These are phyloP conservation scores for Noccaea bulbosa DNA, from an alignment of 345 rosid species.

Conservation along the genomic window DNA sequence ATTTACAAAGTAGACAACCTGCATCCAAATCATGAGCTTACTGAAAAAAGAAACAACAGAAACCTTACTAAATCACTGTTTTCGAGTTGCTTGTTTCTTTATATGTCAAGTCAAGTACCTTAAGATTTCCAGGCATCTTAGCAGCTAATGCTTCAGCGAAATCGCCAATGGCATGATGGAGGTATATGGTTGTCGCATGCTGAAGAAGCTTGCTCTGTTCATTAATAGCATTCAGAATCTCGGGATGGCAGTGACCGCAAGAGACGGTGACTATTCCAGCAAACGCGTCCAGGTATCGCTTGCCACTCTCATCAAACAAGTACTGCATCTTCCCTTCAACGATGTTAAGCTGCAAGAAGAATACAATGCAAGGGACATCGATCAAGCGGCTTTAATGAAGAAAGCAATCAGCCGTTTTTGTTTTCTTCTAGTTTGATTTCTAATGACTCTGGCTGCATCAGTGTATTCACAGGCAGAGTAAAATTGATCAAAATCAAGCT, in stretches of 20 bases:
- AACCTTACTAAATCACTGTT: background rate
- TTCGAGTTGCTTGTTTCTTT: background rate
- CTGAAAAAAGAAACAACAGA: slow-evolving; percentile 20
- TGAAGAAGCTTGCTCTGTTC: slow-evolving; percentile 91
- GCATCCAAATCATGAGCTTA: slow-evolving; percentile 38
- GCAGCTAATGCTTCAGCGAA: slow-evolving; percentile 90
- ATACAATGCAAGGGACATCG: background rate
- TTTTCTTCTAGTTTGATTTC: too few relatives aligned
- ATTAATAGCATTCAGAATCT: slow-evolving; percentile 62
- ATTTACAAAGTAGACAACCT: slow-evolving; percentile 94
- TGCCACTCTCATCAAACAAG: slow-evolving; percentile 81
- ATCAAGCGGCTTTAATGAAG: background rate
- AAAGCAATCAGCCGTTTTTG: background rate
- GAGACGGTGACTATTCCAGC: slow-evolving; percentile 95
- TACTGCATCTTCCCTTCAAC: slow-evolving; percentile 99
- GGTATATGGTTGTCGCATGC: slow-evolving; percentile 86
- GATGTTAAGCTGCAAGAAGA: slow-evolving; percentile 64
- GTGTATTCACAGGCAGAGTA: background rate
- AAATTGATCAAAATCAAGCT: slow-evolving; percentile 5
- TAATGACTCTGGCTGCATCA: background rate
- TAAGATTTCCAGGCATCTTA: slow-evolving; percentile 91
- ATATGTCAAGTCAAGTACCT: slow-evolving; percentile 54
- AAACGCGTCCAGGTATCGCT: slow-evolving; percentile 80
- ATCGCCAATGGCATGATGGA: slow-evolving; percentile 83
- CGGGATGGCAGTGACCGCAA: slow-evolving; percentile 96